A percentile compares a stretch with the other conserved stretches of the same genome.
These are phyloP conservation scores for Lipomyces yamanashiensis DNA, from an alignment of 805 yeast genomes.

Conservation along the genomic window DNA sequence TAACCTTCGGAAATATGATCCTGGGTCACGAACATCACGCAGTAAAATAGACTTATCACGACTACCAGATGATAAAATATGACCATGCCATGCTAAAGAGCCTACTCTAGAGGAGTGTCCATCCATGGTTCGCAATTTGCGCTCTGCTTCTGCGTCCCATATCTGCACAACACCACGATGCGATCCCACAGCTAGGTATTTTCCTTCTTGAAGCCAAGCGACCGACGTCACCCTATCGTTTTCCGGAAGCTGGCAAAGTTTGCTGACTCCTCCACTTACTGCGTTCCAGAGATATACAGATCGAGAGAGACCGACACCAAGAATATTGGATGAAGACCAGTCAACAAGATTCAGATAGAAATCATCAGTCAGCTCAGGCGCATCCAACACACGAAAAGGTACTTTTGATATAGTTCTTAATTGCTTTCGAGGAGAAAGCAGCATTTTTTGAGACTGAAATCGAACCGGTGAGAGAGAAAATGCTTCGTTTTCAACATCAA, in stretches of 20 bases:
- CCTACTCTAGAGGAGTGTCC: constrained; percentile 86
- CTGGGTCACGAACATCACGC: constrained; percentile 87
- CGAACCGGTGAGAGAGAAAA: constrained; percentile 87
- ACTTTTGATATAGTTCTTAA: constrained; percentile 79
- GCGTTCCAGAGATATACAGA: constrained; percentile 93
- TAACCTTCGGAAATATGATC: constrained; percentile 74
- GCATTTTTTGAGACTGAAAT: constrained; percentile 78
- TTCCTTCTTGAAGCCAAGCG: constrained; percentile 93
- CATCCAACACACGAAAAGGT: constrained; percentile 92
- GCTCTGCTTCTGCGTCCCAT: constrained; percentile 85
- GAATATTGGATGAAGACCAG: constrained; percentile 88
- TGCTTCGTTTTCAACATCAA: constrained; percentile 69
- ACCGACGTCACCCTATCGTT: constrained; percentile 79
- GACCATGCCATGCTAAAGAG: constrained; percentile 92
- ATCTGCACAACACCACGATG: constrained; percentile 85
- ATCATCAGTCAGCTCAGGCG: constrained; percentile 93
- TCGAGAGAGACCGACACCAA: constrained; percentile 89
- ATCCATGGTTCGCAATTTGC: constrained; percentile 86
- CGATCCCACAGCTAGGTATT: constrained; percentile 93
- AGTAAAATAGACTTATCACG: constrained; percentile 84
- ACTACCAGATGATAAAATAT: constrained; percentile 83
- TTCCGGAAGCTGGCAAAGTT: constrained; percentile 73
- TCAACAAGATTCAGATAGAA: constrained; percentile 90
- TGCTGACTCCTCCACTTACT: constrained; percentile 75
- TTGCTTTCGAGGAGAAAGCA: constrained; percentile 81